phyloP scores from a whole-genome alignment of 306 rosid genomes.

The Ziziphus jujuba region DNA sequence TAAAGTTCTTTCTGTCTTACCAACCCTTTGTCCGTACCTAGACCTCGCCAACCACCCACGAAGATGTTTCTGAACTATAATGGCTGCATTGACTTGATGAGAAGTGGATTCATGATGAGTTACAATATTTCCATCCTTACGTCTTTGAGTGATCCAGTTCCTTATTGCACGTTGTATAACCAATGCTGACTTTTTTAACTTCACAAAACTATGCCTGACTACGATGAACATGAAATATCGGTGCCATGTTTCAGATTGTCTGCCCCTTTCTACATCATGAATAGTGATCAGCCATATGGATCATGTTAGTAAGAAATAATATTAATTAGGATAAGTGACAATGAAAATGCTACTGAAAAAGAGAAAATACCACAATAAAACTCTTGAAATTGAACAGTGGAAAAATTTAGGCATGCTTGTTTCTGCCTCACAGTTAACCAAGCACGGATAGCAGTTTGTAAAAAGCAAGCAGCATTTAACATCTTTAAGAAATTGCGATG shows the following conservation, averaged over 20 bases:
- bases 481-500: constrained; percentile 48
- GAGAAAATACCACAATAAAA: constrained; percentile 41
- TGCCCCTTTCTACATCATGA: constrained; percentile 37
- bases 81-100: constrained; percentile 43
- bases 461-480: constrained; percentile 41
- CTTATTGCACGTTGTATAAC: constrained; percentile 55
- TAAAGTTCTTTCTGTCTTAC: constrained; percentile 33
- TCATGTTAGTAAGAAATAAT: constrained; percentile 25
- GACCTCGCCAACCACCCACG: constrained; percentile 55
- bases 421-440: constrained; percentile 54
- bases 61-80: constrained; percentile 48
- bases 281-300: constrained; percentile 17
- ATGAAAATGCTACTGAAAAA: constrained; percentile 16
- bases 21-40: constrained; percentile 31
- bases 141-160: constrained; percentile 54
- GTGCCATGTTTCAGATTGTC: constrained; percentile 33
- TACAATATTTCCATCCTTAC: constrained; percentile 19
- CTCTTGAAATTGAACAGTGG: constrained; percentile 22
- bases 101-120: constrained; percentile 16
- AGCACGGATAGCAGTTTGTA: constrained; percentile 65
- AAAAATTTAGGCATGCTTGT: constrained; percentile 27
- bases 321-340: constrained; percentile 14
- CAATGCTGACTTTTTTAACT: constrained; percentile 22
- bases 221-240: constrained; percentile 13
- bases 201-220: constrained; percentile 18